phyloP scores from a whole-genome alignment of 2,329 filamentous ascomycete species.

The Monosporascus sp. region DNA sequence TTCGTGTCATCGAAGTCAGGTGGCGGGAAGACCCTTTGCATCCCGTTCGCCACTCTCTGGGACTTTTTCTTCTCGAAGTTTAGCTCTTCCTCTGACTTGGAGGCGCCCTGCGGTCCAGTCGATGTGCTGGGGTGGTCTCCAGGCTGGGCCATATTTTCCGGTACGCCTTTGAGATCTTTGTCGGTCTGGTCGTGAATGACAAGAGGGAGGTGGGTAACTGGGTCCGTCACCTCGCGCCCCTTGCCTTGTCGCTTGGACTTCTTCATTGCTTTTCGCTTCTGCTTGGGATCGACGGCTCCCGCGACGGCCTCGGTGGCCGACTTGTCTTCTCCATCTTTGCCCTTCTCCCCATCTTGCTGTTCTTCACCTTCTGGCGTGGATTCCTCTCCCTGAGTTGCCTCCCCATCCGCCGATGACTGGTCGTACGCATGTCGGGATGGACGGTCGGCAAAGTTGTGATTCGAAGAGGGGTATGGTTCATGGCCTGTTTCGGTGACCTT shows the following conservation, averaged over 20 bases:
- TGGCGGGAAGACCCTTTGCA: conserved; percentile 42
- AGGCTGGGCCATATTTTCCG: conserved; percentile 30
- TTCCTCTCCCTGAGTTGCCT: conserved; percentile 11
- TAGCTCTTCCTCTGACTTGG: conserved; percentile 36
- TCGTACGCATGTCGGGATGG: conserved; percentile 9
- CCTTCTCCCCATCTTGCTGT: conserved; percentile 1
- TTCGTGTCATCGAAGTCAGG: conserved; percentile 41
- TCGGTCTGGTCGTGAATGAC: conserved; percentile 64
- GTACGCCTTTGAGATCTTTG: conserved; percentile 47
- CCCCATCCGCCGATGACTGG: conserved; percentile 7
- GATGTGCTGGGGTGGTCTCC: conserved; percentile 32
- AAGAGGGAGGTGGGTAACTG: conserved; percentile 66
- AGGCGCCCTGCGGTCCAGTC: conserved; percentile 32
- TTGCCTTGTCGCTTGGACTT: conserved; percentile 38
- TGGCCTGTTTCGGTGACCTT: conserved; percentile 23
- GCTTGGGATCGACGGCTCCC: conserved; percentile 36
- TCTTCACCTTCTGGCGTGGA: neutral
- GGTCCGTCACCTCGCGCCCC: conserved; percentile 65
- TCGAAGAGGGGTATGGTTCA: conserved; percentile 32
- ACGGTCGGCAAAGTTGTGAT: conserved; percentile 24
- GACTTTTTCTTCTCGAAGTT: conserved; percentile 28
- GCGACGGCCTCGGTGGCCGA: conserved; percentile 33
- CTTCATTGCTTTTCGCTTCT: conserved; percentile 45
- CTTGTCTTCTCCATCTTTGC: conserved; percentile 15
- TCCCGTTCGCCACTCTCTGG: conserved; percentile 35